Evolutionary conservation across 345 rosid species (phyloP), one percentile per base, ranked within the genome.

Genomic region (Triadica sebifera): DNA sequence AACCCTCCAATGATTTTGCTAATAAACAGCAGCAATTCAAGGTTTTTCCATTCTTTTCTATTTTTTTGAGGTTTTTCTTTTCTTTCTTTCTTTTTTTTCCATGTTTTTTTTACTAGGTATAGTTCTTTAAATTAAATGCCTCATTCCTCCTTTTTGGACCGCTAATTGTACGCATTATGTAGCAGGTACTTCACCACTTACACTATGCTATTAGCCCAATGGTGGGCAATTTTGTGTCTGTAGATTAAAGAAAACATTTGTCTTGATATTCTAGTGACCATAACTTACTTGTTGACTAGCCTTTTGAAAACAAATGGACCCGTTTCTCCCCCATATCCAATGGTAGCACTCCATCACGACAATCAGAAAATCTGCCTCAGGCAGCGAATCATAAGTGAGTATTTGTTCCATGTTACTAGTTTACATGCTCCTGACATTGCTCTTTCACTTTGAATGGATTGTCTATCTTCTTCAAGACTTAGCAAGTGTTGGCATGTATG

Each of bases 231-330:
- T 65, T 47, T 12, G 12, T 67, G 38, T 67, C 41, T 50, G n/a
- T 24, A n/a, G 29, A 49, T 67, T 3, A 29, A 19, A 67, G 4
- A 24, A n/a, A 24, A 46, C 20, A 13, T 6, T 20, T 24, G 12
- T 43, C 24, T 22, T 59, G 57, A 8, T 50, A 1, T 62, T 73
- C 10, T 13, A 69, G 38, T 69, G 52, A 67, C 49, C 19, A 43
- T 52, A 20, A 65, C 53, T 50, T 82, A 67, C 63, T 75, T 73
- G 55, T 77, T 74, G 39, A 68, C 74, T 80, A 88, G 94, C 88
- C 93, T 79, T 87, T 88, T 65, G 87, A 90, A 74, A 94, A 90
- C 74, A 89, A 84, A 70, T 92, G 98, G 97, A 78, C 75, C 60
- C 90, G 98, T 45, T 68, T 66, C 80, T 75, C 82, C 29, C 75